These are phyloP conservation scores for Nakazawaea wyomingensis DNA, from an alignment of 805 yeast species.

Conservation along the genomic window DNA sequence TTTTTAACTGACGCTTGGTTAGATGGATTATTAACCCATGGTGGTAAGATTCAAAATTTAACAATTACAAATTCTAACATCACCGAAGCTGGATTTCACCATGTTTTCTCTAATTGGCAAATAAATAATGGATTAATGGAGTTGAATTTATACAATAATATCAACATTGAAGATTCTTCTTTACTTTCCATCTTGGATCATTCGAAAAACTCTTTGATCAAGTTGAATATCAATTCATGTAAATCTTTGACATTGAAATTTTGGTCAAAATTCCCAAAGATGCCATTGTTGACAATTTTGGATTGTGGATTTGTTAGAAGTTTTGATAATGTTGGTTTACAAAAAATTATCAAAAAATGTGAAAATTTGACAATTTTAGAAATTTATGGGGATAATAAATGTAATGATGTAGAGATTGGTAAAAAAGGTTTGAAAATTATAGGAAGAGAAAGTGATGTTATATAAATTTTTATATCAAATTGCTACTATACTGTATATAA, in stretches of 20 bases:
- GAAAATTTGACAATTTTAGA: constrained; percentile 62
- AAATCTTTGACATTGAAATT: constrained; percentile 46
- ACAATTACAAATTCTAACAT: not conserved
- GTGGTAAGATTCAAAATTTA: constrained; percentile 3
- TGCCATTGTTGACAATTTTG: constrained; percentile 60
- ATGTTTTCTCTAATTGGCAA: constrained; percentile 53
- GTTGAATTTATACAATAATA: constrained; percentile 62
- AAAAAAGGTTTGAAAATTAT: constrained; percentile 55
- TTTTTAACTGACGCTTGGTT: constrained; percentile 62
- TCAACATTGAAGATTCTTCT: constrained; percentile 57
- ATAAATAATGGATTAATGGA: constrained; percentile 54
- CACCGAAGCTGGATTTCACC: constrained; percentile 49
- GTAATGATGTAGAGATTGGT: constrained; percentile 49
- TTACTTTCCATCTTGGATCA: constrained; percentile 57
- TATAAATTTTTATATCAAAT: too few relatives aligned
- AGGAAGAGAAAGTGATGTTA: constrained; percentile 69
- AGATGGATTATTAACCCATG: constrained; percentile 16
- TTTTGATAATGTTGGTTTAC: constrained; percentile 66
- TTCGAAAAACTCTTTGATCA: constrained; percentile 59
- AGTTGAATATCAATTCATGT: constrained; percentile 71
- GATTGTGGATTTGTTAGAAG: constrained; percentile 79
- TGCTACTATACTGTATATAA: too few relatives aligned
- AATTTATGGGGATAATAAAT: constrained; percentile 74
- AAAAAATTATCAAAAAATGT: constrained; percentile 51
- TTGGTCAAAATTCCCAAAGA: constrained; percentile 31